Percentiles rank a stretch among this genome's conserved stretches.
Conservation (phyloP, 257 asterid genomes). For the Solanum habrochaites region DNA sequence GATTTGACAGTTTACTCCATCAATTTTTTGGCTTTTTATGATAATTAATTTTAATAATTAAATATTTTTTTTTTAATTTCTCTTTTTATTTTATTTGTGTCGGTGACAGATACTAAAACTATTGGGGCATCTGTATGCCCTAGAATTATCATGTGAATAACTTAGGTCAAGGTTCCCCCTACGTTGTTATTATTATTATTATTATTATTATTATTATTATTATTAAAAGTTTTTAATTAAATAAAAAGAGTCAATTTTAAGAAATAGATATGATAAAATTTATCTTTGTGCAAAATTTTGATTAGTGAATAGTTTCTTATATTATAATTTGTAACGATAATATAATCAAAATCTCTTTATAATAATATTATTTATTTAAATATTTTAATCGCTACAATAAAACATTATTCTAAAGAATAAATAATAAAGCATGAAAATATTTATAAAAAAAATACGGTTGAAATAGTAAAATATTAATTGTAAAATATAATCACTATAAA, state of each 20-base stretch:
- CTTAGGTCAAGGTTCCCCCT: neutral
- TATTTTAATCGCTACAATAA: neutral
- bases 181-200: neutral
- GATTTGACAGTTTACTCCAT: neutral
- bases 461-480: neutral
- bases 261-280: neutral
- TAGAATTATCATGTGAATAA: neutral
- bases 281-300: neutral
- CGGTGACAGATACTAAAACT: neutral
- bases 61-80: neutral
- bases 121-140: neutral
- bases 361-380: neutral
- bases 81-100: neutral
- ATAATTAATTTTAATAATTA: neutral
- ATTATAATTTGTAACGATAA: neutral
- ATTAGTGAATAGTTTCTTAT: neutral
- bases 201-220: neutral
- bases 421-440: neutral
- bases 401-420: neutral
- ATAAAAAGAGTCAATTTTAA: neutral
- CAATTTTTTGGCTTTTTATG: neutral
- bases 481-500: neutral
- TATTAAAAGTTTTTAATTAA: neutral
- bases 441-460: neutral
- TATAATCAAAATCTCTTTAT: neutral